Conservation (phyloP, 106 monocot species). For the Dactylorhiza incarnata region DNA sequence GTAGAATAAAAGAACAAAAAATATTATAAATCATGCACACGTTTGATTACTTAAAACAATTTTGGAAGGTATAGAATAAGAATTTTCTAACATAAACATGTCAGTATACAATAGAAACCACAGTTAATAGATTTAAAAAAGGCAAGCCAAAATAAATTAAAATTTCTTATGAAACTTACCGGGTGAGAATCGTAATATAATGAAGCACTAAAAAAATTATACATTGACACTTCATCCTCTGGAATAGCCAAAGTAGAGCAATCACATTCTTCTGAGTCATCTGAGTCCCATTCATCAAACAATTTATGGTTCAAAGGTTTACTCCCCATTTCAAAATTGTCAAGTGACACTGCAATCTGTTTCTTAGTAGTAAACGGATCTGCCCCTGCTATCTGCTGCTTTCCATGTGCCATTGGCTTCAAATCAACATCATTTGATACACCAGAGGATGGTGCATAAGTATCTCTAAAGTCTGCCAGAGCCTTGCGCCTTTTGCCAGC, state of each 20-base stretch:
- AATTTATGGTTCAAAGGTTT: not conserved
- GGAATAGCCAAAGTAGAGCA: not conserved
- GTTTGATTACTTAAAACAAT: not conserved
- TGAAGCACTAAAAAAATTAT: too few species aligned
- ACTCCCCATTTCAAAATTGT: not conserved
- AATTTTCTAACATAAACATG: not conserved
- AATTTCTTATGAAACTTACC: not conserved
- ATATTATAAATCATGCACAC: not conserved
- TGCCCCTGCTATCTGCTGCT: not conserved
- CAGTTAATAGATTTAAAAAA: not conserved
- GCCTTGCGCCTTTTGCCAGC: conserved; percentile 9
- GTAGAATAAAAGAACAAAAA: too few species aligned
- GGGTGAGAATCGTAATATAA: too few species aligned
- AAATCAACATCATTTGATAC: conserved; percentile 7
- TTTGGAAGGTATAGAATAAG: not conserved
- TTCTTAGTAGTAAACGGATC: not conserved
- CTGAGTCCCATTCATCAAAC: not conserved
- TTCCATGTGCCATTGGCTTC: not conserved
- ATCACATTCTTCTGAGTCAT: not conserved
- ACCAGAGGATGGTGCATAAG: not conserved
- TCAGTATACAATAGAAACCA: not conserved
- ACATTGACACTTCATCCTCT: too few species aligned
- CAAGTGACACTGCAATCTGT: not conserved
- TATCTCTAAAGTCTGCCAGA: conserved; percentile 5
- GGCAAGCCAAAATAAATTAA: not conserved